These are phyloP conservation scores for Neonectria neomacrospora DNA, from an alignment of 2,329 filamentous ascomycete genomes.

Conservation along the genomic window DNA sequence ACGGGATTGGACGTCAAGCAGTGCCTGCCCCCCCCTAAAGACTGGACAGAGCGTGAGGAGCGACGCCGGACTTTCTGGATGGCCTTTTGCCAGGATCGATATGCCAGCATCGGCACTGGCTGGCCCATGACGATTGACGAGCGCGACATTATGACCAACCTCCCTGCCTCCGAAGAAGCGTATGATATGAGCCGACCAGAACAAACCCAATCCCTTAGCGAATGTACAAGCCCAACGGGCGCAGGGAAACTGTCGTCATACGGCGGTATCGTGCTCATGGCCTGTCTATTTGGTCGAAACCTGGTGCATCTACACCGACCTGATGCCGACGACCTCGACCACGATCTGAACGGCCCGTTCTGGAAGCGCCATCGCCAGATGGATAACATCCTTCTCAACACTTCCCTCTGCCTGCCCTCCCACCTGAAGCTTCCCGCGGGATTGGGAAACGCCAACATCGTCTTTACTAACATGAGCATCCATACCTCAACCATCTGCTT, in stretches of 20 bases:
- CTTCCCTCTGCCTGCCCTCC: constrained; percentile 82
- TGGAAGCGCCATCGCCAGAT: constrained; percentile 93
- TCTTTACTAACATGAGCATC: constrained; percentile 97
- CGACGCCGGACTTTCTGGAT: constrained; percentile 94
- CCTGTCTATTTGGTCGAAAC: constrained; percentile 91
- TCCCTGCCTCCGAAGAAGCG: constrained; percentile 86
- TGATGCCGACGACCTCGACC: constrained; percentile 80
- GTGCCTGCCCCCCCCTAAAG: constrained; percentile 83
- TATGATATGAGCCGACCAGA: constrained; percentile 84
- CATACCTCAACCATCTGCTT: constrained; percentile 96
- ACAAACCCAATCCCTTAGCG: constrained; percentile 74
- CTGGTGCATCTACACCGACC: constrained; percentile 91
- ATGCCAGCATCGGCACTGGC: constrained; percentile 94
- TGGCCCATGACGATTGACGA: constrained; percentile 98
- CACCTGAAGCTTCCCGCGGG: constrained; percentile 83
- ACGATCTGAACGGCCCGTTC: constrained; percentile 91
- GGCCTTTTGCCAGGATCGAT: constrained; percentile 89
- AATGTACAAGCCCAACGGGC: constrained; percentile 77
- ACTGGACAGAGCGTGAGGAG: constrained; percentile 96
- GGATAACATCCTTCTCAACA: constrained; percentile 91
- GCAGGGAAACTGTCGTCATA: constrained; percentile 80
- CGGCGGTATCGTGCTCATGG: constrained; percentile 83
- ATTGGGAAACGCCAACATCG: constrained; percentile 81
- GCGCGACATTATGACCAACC: constrained; percentile 85
- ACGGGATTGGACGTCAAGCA: constrained; percentile 90